Evolutionary conservation across 1,284 basidiomycete genomes (phyloP).

Genomic region (Phellopilus nigrolimitatus): DNA sequence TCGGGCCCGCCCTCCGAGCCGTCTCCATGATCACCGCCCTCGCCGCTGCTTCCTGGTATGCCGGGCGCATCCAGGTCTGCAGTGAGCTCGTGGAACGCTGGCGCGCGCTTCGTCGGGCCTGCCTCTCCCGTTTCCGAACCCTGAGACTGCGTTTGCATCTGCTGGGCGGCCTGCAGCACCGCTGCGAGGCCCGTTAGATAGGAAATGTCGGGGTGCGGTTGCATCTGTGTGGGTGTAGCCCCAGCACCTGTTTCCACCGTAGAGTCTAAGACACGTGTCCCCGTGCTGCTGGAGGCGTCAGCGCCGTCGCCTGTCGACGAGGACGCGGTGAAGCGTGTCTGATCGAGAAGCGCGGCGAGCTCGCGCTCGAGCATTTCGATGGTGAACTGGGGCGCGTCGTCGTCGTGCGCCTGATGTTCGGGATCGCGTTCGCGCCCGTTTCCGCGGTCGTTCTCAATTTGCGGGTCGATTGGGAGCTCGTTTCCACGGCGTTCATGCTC

Average conservation of each 20-base stretch:
- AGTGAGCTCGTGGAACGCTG: conserved; percentile 71
- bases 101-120: conserved; percentile 48
- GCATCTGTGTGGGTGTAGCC: too few relatives aligned
- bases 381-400: conserved; percentile 40
- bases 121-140: too few relatives aligned
- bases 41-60: background rate
- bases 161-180: conserved; percentile 65
- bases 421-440: background rate
- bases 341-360: conserved; percentile 62
- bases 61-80: conserved; percentile 37
- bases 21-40: background rate
- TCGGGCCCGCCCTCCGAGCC: background rate
- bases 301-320: too few relatives aligned
- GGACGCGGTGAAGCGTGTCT: conserved; percentile 45
- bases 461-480: too few relatives aligned
- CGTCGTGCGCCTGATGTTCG: too few relatives aligned
- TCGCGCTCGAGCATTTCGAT: conserved; percentile 71
- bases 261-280: too few relatives aligned
- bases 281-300: too few relatives aligned
- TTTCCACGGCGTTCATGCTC: too few relatives aligned
- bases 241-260: too few relatives aligned
- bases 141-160: conserved; percentile 47
- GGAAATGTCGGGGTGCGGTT: background rate
- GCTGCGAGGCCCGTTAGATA: conserved; percentile 50
- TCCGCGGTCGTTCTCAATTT: too few relatives aligned